Percentiles rank a stretch among this genome's conserved stretches.
Evolutionary conservation across 768 basidiomycete species (phyloP).

Genomic region (Suillus tomentosus): DNA sequence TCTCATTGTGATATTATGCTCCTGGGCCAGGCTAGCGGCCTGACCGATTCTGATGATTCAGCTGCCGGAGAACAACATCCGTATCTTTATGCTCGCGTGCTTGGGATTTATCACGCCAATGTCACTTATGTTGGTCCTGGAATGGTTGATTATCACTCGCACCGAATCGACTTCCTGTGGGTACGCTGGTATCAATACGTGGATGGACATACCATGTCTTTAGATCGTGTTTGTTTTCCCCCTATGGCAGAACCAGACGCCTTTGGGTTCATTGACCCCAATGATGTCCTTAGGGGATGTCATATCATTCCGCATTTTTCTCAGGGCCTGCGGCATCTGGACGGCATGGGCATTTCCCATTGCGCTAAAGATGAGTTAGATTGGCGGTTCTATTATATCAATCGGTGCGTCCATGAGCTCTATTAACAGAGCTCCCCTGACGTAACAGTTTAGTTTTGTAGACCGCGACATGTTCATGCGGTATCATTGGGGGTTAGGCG

Average conservation of each 20-base stretch:
- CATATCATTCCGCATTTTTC: constrained; percentile 15
- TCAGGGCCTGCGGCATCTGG: not conserved
- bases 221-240: not conserved
- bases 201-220: too few species aligned
- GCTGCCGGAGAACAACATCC: not conserved
- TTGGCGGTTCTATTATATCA: constrained; percentile 17
- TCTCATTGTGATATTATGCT: constrained; percentile 2
- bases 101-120: constrained; percentile 25
- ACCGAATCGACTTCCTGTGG: constrained; percentile 15
- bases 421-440: not conserved
- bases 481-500: constrained; percentile 13
- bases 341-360: constrained; percentile 4
- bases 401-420: not conserved
- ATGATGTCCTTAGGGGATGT: constrained; percentile 11
- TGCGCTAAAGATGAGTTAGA: constrained; percentile 8
- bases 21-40: constrained; percentile 26
- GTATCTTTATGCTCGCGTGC: constrained; percentile 5
- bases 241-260: constrained; percentile 2
- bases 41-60: constrained; percentile 14
- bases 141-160: not conserved
- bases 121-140: constrained; percentile 9
- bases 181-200: constrained; percentile 13
- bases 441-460: constrained; percentile 7
- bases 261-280: constrained; percentile 16
- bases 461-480: constrained; percentile 10